Base-by-base conservation (phyloP, 139 green algal genomes). In the Coelastrella sp. region DNA sequence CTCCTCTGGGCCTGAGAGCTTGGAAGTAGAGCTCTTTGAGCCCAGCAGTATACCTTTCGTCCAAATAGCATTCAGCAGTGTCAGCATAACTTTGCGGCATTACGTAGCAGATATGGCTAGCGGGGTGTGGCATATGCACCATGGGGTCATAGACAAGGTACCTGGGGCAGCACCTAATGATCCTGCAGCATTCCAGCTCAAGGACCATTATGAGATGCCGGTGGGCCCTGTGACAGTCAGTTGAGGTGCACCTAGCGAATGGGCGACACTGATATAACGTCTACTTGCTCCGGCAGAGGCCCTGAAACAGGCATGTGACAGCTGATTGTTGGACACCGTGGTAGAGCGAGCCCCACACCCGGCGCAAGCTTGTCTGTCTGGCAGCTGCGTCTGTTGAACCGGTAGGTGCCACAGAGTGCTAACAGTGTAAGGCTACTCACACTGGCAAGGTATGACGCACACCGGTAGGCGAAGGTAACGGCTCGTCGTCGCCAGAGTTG, bases 141-240 rank as follows among this genome's bases (percentile, higher is more conserved):
- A 98, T 89, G 96, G 56, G 7, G 94, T 96, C 3, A 98, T 98
- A 60, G 77, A 92, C 20, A 98, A 98, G 94, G 54, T 85, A 64
- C 90, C 93, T 1, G 96, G 95, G 0, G 90, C 92, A 5, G 64
- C 65, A 2, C 95, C 96, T 13, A 97, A 97, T 85, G 96, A 97
- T 64, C 92, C 95, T 0, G 79, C 86, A 10, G 89, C 89, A 4
- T 98, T 96, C 89, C 0, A 82, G 17, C 82, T 98, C n/a, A 59
- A 68, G 5, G 92, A 96, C 74, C 90, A 97, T 84, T 88, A 97
- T 66, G 82, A 87, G 4, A 81, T 96, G 8, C 61, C 80, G 6
- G 66, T 91, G 58, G 74, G 74, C 23, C 13, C 74, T 16, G 22
- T 17, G 7, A 7, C 13, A 58, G 74, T 76, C 68, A 76, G 16